Percentiles rank a stretch among this genome's conserved stretches.
Conservation (phyloP, 129 eudicot genomes). For the Heracleum sosnowskyi region DNA sequence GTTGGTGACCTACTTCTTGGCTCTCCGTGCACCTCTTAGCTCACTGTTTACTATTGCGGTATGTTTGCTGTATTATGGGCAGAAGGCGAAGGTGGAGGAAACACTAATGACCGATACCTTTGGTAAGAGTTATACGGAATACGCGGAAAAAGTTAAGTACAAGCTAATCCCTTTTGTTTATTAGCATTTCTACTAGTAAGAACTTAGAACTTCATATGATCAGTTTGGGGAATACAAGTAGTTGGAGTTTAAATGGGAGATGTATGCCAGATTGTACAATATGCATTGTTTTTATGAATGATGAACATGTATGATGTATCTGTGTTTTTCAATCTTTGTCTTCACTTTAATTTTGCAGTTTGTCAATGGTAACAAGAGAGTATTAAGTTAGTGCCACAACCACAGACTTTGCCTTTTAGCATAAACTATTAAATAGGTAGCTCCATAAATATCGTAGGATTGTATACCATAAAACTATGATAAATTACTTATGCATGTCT, state of each 20-base stretch:
- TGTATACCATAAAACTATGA: neutral
- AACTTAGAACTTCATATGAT: neutral
- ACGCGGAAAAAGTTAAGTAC: constrained; percentile 62
- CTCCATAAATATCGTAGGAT: neutral
- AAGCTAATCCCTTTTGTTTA: constrained; percentile 83
- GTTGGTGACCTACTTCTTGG: constrained; percentile 55
- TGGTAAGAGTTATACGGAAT: constrained; percentile 55
- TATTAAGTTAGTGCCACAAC: neutral
- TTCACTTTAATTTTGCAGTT: constrained; percentile 7
- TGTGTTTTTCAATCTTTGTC: neutral
- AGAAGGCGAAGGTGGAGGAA: constrained; percentile 74
- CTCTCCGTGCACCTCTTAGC: constrained; percentile 70
- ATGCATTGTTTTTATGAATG: neutral
- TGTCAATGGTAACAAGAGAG: neutral
- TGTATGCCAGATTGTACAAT: constrained; percentile 10
- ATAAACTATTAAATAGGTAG: neutral
- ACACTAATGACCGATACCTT: constrained; percentile 58
- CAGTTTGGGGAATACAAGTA: constrained; percentile 15
- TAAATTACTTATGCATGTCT: neutral
- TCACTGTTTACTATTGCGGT: constrained; percentile 38
- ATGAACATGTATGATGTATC: constrained; percentile 4
- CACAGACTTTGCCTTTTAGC: neutral
- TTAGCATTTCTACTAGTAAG: constrained; percentile 21
- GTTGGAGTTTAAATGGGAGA: constrained; percentile 15
- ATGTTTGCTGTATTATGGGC: constrained; percentile 64